phyloP scores from a whole-genome alignment of 2,329 filamentous ascomycete species.

The Dryadomyces sulphureus region DNA sequence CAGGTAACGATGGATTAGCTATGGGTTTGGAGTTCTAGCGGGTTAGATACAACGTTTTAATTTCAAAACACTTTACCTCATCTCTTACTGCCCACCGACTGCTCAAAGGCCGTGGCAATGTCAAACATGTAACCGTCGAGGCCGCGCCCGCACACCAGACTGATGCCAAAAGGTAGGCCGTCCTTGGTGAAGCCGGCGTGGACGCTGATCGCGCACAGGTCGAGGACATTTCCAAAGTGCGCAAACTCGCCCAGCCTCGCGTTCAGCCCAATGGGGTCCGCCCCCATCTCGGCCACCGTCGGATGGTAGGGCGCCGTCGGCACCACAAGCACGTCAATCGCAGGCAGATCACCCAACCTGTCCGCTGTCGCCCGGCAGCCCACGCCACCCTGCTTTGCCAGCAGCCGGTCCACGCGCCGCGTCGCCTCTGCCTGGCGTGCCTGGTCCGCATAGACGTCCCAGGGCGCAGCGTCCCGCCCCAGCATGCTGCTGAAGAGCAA shows the following conservation, averaged over 20 bases:
- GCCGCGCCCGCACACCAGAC: slow-evolving; percentile 23
- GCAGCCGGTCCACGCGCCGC: slow-evolving; percentile 12
- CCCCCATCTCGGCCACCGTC: slow-evolving; percentile 31
- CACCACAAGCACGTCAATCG: slow-evolving; percentile 30
- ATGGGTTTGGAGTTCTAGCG: too few species aligned
- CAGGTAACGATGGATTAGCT: too few species aligned
- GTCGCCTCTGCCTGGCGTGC: slow-evolving; percentile 28
- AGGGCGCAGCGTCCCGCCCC: slow-evolving; percentile 22
- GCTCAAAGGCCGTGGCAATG: slow-evolving; percentile 15
- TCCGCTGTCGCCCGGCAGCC: background rate
- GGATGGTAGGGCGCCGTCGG: slow-evolving; percentile 25
- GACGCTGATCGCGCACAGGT: slow-evolving; percentile 34
- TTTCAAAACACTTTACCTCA: background rate
- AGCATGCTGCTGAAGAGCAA: slow-evolving; percentile 26
- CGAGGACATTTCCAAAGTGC: slow-evolving; percentile 40
- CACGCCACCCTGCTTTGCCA: slow-evolving; percentile 7
- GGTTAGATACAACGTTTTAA: too few species aligned
- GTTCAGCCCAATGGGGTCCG: slow-evolving; percentile 33
- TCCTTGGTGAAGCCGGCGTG: slow-evolving; percentile 23
- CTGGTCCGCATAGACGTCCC: slow-evolving; percentile 33
- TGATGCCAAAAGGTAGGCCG: slow-evolving; percentile 28
- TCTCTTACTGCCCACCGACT: background rate
- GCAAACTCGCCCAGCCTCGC: slow-evolving; percentile 35
- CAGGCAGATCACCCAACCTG: background rate
- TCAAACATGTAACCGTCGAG: slow-evolving; percentile 24